Conservation (phyloP, 768 basidiomycete species). For the Russula sp. region DNA sequence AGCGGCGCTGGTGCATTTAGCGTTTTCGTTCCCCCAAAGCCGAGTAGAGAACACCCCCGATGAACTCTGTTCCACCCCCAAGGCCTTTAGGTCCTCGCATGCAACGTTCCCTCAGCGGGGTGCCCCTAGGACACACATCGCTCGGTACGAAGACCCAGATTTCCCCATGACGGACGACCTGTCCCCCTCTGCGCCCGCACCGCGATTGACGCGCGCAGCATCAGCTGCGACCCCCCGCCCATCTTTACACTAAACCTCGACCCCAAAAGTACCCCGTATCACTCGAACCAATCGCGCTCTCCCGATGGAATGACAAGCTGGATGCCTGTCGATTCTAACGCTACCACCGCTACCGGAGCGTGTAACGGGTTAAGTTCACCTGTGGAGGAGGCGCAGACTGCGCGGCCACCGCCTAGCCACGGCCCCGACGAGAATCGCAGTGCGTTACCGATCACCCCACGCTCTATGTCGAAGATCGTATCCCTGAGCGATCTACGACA, state of each 20-base stretch:
- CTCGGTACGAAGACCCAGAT: not conserved
- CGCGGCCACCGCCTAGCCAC: not conserved
- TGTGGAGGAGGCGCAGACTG: not conserved
- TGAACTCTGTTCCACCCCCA: constrained; percentile 9
- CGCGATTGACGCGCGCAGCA: constrained; percentile 9
- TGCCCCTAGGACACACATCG: not conserved
- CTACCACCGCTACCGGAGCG: not conserved
- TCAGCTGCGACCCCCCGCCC: constrained; percentile 8
- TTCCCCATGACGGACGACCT: not conserved
- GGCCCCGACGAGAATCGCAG: constrained; percentile 9
- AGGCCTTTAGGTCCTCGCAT: constrained; percentile 20
- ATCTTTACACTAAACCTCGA: constrained; percentile 18
- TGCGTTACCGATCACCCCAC: constrained; percentile 19
- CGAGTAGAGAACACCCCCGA: not conserved
- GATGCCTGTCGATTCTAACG: not conserved
- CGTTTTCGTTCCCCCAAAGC: not conserved
- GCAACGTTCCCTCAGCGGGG: constrained; percentile 17
- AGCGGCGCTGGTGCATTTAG: not conserved
- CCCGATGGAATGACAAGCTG: not conserved
- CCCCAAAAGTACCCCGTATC: constrained; percentile 7
- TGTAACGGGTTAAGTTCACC: not conserved
- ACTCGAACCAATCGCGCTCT: not conserved
- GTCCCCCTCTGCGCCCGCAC: constrained; percentile 3
- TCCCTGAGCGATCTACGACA: constrained; percentile 22
- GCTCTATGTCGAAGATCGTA: constrained; percentile 24